Evolutionary conservation across 805 yeast genomes (phyloP), one percentile per base, ranked within the genome.

Genomic region (Kodamaea laetipori): DNA sequence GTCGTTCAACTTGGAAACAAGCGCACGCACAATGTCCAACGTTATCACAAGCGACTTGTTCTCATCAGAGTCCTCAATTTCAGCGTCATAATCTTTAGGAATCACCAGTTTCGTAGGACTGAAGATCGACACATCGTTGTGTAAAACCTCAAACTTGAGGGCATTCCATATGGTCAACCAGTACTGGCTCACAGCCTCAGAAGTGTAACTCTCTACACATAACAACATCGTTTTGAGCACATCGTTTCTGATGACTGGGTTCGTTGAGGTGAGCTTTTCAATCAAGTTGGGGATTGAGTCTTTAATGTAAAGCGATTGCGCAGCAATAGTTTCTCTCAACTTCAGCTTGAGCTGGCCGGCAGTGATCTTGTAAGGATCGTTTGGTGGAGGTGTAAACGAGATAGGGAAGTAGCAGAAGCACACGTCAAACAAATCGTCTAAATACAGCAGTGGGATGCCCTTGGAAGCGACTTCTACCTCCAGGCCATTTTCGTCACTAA

Each of bases 391-490:
- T 45, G 82, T 82, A 66, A 95, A 94, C 1, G 97, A 86, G 33
- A 94, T 90, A 9, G 99, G 99, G 68, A 92, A 94, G 66, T 94
- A 94, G 63, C 99, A 94, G 60, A 92, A 95, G 31, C 88, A 73
- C 26, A 86, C 80, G 59, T 94, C 99, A 59, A 90, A 95, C 46
- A 94, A 61, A 7, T 86, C 88, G 51, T 84, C 84, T 27, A 42
- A 32, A n/a, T 19, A 35, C 32, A 15, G 43, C 33, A 27, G 32
- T 8, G 34, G 34, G 3, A 30, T 11, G 5, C 34, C 59, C 49
- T 21, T 21, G 24, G 34, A 30, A 11, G 10, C 10, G 9, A 30
- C 34, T 5, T 30, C 34, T 4, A n/a, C 15, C 10, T 30, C 34
- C 17, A 27, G 31, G 13, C 31, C 31, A 6, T 17, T 13, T 2